Conservation (phyloP, 2,329 filamentous ascomycete species). For the Aaosphaeria arxii region DNA sequence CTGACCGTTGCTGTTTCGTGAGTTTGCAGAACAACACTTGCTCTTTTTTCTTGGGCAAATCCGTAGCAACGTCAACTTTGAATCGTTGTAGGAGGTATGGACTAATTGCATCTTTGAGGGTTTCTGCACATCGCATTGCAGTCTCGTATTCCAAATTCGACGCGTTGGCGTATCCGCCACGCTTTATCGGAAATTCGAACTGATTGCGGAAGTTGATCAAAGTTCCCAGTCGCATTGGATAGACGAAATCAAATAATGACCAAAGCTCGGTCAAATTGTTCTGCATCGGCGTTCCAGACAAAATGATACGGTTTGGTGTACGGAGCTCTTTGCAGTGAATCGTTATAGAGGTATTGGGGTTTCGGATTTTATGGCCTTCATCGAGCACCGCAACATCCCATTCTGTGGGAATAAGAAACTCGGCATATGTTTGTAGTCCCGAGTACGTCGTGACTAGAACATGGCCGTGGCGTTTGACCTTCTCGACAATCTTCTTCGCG, state of each 20-base stretch:
- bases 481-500: slow-evolving; percentile 76
- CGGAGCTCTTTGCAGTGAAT: slow-evolving; percentile 92
- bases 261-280: slow-evolving; percentile 94
- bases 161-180: slow-evolving; percentile 93
- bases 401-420: slow-evolving; percentile 74
- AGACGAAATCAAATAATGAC: slow-evolving; percentile 97
- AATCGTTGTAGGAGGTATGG: slow-evolving; percentile 89
- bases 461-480: slow-evolving; percentile 80
- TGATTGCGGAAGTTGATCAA: slow-evolving; percentile 85
- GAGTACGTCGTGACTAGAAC: slow-evolving; percentile 95
- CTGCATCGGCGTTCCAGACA: slow-evolving; percentile 96
- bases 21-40: slow-evolving; percentile 95
- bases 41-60: slow-evolving; percentile 93
- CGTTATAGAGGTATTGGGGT: slow-evolving; percentile 91
- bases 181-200: slow-evolving; percentile 90
- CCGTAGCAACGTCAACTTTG: slow-evolving; percentile 90
- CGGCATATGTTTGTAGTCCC: slow-evolving; percentile 87
- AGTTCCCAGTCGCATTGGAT: slow-evolving; percentile 90
- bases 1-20: slow-evolving; percentile 71
- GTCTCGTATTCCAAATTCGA: slow-evolving; percentile 93
- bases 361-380: slow-evolving; percentile 97
- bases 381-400: slow-evolving; percentile 96
- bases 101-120: slow-evolving; percentile 87
- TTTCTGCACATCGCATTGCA: slow-evolving; percentile 89
- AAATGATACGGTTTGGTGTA: slow-evolving; percentile 84